Conservation (phyloP, 306 rosid species). For the Sicyos edulis region DNA sequence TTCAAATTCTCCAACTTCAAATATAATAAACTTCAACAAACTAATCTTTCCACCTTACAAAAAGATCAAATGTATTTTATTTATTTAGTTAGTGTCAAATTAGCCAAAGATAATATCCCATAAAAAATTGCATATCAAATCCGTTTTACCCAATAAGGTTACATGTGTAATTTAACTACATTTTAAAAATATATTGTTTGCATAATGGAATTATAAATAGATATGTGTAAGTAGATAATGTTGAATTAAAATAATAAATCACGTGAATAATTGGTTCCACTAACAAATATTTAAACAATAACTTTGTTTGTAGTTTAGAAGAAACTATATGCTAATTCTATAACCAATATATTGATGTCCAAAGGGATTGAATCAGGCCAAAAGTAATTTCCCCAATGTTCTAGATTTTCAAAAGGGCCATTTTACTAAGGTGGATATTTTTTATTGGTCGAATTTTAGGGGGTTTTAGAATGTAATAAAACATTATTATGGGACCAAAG, state of each 20-base stretch:
- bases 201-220: constrained; percentile 29
- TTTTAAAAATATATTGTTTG: constrained; percentile 17
- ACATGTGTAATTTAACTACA: background rate
- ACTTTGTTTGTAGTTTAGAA: background rate
- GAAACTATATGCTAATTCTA: constrained; percentile 15
- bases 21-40: no score
- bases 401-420: constrained; percentile 51
- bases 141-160: background rate
- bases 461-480: background rate
- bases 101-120: no score
- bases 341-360: constrained; percentile 34
- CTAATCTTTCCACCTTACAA: no score
- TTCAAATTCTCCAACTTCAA: no score
- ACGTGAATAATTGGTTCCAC: constrained; percentile 53
- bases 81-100: no score
- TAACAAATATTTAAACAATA: background rate
- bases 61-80: no score
- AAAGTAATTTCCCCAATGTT: constrained; percentile 33
- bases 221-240: constrained; percentile 24
- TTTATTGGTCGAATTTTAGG: constrained; percentile 32
- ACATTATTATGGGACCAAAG: constrained; percentile 1
- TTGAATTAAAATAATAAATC: constrained; percentile 22
- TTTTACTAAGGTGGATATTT: constrained; percentile 31
- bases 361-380: constrained; percentile 61
- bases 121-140: no score